phyloP scores from a whole-genome alignment of 192 early-diverging fungal species.

The Chytriomyces sp. region DNA sequence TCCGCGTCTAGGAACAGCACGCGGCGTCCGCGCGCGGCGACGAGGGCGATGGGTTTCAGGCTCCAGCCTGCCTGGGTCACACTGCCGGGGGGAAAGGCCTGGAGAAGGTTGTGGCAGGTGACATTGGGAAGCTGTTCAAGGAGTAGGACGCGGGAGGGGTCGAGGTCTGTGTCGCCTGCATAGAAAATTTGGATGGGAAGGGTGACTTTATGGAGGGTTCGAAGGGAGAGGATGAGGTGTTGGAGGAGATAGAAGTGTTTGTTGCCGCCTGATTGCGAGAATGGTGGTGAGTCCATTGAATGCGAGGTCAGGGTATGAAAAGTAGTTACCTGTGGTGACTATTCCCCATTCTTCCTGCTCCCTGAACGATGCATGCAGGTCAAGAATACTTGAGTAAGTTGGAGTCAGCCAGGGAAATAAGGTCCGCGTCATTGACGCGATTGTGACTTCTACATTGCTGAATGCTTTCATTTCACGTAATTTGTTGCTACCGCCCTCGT shows the following conservation, averaged over 20 bases:
- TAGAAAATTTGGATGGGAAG: constrained; percentile 9
- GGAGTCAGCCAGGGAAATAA: too few relatives aligned
- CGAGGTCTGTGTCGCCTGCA: background rate
- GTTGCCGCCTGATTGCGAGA: too few relatives aligned
- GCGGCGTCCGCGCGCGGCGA: constrained; percentile 61
- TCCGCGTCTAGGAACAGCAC: constrained; percentile 73
- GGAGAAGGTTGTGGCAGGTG: background rate
- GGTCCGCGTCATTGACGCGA: too few relatives aligned
- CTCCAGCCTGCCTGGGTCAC: constrained; percentile 1
- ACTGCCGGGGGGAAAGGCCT: background rate
- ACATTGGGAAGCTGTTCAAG: background rate
- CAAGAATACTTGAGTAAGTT: too few relatives aligned
- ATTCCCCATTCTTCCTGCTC: background rate
- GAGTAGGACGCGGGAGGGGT: background rate
- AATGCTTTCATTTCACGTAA: too few relatives aligned
- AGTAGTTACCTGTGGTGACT: constrained; percentile 18
- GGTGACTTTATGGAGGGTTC: background rate
- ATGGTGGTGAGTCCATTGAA: too few relatives aligned
- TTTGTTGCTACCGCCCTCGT: too few relatives aligned
- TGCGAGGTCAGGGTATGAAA: too few relatives aligned
- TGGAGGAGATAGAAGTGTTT: background rate
- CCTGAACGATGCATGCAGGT: too few relatives aligned
- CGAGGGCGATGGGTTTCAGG: constrained; percentile 63
- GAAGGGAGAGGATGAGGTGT: constrained; percentile 12
- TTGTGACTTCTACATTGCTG: too few relatives aligned